A percentile compares a stretch with the other conserved stretches of the same genome.
Evolutionary conservation across 73 alveolate species (phyloP).

Genomic region (Halteria grandinella): DNA sequence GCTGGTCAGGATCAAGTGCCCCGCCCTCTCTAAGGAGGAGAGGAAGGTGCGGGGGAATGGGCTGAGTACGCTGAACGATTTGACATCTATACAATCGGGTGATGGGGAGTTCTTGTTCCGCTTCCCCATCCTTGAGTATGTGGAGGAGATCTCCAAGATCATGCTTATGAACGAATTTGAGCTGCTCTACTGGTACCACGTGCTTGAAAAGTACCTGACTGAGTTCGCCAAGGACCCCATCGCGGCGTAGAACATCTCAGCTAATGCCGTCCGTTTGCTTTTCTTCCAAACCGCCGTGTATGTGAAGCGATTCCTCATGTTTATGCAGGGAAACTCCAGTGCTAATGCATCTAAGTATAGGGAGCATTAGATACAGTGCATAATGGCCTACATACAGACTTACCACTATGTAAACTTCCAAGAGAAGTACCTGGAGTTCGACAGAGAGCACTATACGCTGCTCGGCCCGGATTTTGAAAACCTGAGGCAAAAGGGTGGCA

Average conservation of each 20-base stretch:
- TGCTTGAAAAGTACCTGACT: conserved; percentile 17
- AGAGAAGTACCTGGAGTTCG: neutral
- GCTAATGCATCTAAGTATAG: neutral
- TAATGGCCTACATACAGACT: conserved; percentile 37
- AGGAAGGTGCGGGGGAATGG: too few species aligned
- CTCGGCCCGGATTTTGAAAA: conserved; percentile 24
- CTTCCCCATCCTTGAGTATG: conserved; percentile 25
- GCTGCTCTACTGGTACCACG: conserved; percentile 41
- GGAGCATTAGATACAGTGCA: conserved; percentile 6
- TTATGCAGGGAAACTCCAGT: neutral
- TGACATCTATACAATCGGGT: too few species aligned
- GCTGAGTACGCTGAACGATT: too few species aligned
- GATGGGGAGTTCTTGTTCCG: too few species aligned
- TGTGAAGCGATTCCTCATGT: conserved; percentile 15
- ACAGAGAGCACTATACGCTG: conserved; percentile 1
- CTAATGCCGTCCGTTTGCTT: conserved; percentile 24
- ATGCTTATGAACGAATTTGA: conserved; percentile 49
- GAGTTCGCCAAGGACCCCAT: neutral
- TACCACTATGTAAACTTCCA: conserved; percentile 45
- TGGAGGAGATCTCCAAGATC: conserved; percentile 50
- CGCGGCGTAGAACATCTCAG: conserved; percentile 1
- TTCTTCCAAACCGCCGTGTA: conserved; percentile 42
- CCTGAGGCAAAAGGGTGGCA: conserved; percentile 19
- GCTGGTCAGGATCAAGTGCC: neutral
- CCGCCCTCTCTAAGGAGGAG: conserved; percentile 21